Conservation (phyloP, 2,329 filamentous ascomycete species). For the Colletotrichum kahawae region DNA sequence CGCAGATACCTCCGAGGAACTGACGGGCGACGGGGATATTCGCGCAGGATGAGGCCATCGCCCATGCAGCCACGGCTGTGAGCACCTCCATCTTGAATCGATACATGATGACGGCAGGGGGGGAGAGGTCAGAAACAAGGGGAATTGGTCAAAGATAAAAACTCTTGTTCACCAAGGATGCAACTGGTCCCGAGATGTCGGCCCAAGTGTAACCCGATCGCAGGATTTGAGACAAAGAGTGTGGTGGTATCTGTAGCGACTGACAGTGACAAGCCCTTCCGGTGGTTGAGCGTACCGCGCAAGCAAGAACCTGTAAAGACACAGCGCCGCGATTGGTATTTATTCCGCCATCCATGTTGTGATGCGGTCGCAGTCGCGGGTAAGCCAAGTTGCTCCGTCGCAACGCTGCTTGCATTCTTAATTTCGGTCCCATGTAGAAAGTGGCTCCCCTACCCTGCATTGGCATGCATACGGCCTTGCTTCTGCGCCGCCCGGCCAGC, state of each 20-base stretch:
- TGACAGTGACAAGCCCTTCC: not conserved
- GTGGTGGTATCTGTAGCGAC: not conserved
- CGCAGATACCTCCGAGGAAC: constrained; percentile 21
- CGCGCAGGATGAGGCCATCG: constrained; percentile 25
- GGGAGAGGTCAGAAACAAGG: not conserved
- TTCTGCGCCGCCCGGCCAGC: not conserved
- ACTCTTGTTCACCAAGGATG: not conserved
- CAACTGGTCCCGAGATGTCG: not conserved
- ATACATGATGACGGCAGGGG: not conserved
- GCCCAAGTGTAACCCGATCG: not conserved
- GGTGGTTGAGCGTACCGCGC: not conserved
- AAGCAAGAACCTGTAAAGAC: not conserved
- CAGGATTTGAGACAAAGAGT: not conserved
- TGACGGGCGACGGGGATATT: constrained; percentile 14
- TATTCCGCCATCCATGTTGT: not conserved
- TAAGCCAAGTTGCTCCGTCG: not conserved
- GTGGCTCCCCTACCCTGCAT: not conserved
- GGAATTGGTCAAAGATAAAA: not conserved
- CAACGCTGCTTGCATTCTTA: not conserved
- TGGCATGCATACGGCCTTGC: not conserved
- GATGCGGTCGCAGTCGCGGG: not conserved
- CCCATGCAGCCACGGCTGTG: constrained; percentile 31
- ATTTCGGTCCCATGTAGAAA: not conserved
- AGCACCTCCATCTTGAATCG: constrained; percentile 26
- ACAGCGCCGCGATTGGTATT: not conserved